Evolutionary conservation across 2,329 filamentous ascomycete species (phyloP).

Genomic region (Aspergillus tamarii): DNA sequence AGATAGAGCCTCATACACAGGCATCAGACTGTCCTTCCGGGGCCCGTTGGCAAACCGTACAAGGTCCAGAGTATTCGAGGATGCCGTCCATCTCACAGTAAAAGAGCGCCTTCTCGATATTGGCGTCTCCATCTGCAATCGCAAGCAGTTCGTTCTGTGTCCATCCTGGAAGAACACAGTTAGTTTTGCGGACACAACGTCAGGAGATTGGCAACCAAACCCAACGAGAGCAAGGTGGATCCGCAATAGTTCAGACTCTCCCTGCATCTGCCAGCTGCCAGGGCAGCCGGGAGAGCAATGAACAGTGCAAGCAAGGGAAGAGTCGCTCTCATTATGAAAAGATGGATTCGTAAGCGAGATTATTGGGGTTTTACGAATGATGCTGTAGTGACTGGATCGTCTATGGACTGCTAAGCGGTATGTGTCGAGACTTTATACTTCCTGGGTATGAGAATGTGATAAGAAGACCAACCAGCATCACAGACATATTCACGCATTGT

Average conservation of each 20-base stretch:
- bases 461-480: not conserved
- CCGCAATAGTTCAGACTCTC: conserved; percentile 6
- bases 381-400: not conserved
- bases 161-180: not conserved
- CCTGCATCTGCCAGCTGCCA: conserved; percentile 1
- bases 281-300: not conserved
- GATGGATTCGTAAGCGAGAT: not conserved
- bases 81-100: not conserved
- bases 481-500: no score
- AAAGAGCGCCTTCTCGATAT: not conserved
- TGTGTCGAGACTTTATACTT: not conserved
- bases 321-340: not conserved
- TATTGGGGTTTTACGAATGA: not conserved
- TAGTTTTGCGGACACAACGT: not conserved
- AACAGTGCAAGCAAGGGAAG: not conserved
- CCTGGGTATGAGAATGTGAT: not conserved
- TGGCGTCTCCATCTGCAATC: not conserved
- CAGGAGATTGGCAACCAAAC: not conserved
- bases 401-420: not conserved
- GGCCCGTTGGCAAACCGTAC: not conserved
- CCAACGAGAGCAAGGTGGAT: not conserved
- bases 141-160: not conserved
- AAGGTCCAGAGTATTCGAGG: not conserved
- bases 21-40: not conserved
- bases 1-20: not conserved